Evolutionary conservation across 176 grass and related monocot species (phyloP).

Genomic region (Oryza meridionalis): DNA sequence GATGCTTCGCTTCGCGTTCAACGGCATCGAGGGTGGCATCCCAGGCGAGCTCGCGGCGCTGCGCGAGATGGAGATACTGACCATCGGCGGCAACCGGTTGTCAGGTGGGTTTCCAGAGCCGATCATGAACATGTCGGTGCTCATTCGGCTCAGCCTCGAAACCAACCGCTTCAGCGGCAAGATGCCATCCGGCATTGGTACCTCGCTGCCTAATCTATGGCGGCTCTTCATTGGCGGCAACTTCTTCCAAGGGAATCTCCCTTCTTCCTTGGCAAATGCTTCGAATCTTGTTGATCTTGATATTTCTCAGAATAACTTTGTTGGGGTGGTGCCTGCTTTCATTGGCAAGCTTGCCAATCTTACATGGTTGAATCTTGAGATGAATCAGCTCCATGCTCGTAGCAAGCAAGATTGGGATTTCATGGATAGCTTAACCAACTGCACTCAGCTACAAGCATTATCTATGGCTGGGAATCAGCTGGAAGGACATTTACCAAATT

Average conservation of each 20-base stretch:
- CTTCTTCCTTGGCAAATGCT: neutral
- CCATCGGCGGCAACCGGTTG: no score
- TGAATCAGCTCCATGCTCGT: neutral
- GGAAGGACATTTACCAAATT: neutral
- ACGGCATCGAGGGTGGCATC: no score
- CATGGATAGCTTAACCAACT: neutral
- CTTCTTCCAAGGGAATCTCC: neutral
- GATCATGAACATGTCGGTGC: no score
- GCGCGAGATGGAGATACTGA: no score
- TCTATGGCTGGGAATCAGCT: accelerated
- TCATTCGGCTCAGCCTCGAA: neutral
- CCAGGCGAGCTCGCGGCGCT: no score
- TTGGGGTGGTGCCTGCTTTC: neutral
- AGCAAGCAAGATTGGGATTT: neutral
- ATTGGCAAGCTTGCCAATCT: neutral
- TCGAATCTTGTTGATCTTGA: accelerated
- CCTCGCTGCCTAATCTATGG: neutral
- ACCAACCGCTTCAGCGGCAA: neutral
- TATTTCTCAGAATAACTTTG: neutral
- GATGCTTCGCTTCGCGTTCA: no score
- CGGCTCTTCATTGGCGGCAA: accelerated
- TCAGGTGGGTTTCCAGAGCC: no score
- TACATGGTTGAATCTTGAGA: neutral
- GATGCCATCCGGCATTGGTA: neutral
- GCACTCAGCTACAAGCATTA: neutral